These are phyloP conservation scores for Calcarisporium arbuscula DNA, from an alignment of 2,329 filamentous ascomycete species.

Conservation along the genomic window DNA sequence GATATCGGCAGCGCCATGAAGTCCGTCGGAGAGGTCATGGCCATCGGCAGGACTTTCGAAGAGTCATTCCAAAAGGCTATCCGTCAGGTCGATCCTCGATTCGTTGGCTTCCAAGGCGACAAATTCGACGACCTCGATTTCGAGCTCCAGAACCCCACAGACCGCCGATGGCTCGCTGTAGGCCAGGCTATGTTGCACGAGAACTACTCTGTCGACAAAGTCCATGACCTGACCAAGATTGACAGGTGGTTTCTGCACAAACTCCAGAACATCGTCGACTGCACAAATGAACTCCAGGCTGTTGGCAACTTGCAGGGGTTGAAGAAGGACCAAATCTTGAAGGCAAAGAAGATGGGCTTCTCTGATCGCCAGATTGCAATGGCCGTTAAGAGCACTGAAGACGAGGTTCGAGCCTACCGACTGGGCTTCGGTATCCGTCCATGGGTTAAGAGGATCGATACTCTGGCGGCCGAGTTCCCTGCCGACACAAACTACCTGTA, in stretches of 20 bases:
- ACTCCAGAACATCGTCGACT: conserved; percentile 93
- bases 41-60: conserved; percentile 96
- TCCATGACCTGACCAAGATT: conserved; percentile 95
- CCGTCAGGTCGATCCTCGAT: conserved; percentile 89
- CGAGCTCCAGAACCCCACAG: conserved; percentile 85
- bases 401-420: conserved; percentile 79
- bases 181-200: conserved; percentile 98
- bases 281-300: conserved; percentile 76
- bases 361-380: conserved; percentile 91
- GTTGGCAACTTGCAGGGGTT: conserved; percentile 76
- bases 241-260: conserved; percentile 99
- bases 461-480: conserved; percentile 92
- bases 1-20: conserved; percentile 99
- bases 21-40: conserved; percentile 98
- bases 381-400: conserved; percentile 79
- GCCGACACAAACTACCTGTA: conserved; percentile 94
- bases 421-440: conserved; percentile 84
- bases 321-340: conserved; percentile 81
- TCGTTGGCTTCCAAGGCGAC: conserved; percentile 89
- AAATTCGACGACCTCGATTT: conserved; percentile 90
- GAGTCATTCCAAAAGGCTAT: conserved; percentile 99
- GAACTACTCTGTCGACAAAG: conserved; percentile 83
- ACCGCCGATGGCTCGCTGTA: conserved; percentile 94
- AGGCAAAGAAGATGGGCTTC: conserved; percentile 97
- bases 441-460: conserved; percentile 98